These are phyloP conservation scores for Aspergillus candidus DNA, from an alignment of 2,329 filamentous ascomycete species.

Conservation along the genomic window DNA sequence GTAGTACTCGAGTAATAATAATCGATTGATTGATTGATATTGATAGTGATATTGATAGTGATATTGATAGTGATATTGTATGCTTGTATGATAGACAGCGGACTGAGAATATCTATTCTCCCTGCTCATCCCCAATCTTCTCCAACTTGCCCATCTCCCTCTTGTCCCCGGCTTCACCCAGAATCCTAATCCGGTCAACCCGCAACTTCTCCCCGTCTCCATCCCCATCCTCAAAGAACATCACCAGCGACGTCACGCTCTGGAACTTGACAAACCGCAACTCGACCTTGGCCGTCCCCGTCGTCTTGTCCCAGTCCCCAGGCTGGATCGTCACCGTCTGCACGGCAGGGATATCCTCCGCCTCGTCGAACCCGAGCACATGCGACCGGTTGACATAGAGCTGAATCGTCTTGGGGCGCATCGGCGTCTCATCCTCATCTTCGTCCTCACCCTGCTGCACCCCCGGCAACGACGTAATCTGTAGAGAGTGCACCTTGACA, in stretches of 20 bases:
- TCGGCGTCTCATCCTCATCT: conserved; percentile 67
- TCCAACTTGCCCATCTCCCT: conserved; percentile 89
- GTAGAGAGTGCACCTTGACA: conserved; percentile 77
- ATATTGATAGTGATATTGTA: background rate
- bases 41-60: background rate
- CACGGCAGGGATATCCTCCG: conserved; percentile 74
- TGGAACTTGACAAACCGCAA: conserved; percentile 97
- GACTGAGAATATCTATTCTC: conserved; percentile 42
- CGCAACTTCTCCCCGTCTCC: conserved; percentile 78
- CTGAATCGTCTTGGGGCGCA: conserved; percentile 75
- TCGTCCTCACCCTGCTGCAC: conserved; percentile 41
- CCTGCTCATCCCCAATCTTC: conserved; percentile 76
- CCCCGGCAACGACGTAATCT: conserved; percentile 76
- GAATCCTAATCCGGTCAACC: conserved; percentile 55
- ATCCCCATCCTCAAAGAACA: conserved; percentile 86
- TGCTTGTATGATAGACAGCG: background rate
- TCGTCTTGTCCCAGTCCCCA: conserved; percentile 69
- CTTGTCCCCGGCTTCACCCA: conserved; percentile 89
- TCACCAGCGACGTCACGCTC: conserved; percentile 75
- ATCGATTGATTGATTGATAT: background rate
- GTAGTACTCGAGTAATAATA: conserved; percentile 1
- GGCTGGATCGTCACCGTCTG: conserved; percentile 70
- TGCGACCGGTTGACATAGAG: conserved; percentile 84
- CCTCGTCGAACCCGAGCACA: conserved; percentile 91
- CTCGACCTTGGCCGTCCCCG: conserved; percentile 64